Evolutionary conservation across 345 rosid species (phyloP), one percentile per base, ranked within the genome.

Genomic region (Camelina hispida): DNA sequence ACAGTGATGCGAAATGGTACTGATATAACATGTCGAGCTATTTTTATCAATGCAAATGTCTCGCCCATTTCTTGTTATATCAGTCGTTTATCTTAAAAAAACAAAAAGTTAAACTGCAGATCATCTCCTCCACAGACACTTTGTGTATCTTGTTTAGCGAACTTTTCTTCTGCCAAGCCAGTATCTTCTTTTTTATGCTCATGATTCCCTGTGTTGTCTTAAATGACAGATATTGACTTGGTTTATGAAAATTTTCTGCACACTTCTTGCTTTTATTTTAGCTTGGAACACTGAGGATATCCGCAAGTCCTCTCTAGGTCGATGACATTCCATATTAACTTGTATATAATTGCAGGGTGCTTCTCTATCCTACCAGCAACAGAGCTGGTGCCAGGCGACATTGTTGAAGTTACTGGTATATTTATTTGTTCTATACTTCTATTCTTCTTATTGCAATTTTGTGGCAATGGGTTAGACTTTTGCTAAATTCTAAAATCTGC

Each of bases 1-100:
- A 95, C 96, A 46, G 94, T 95, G 64, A 80, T 89, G 63, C 90
- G 99, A 78, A 92, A 91, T 89, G 99, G 99, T 93, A 90, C 79
- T 9, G 15, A 63, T 62, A 62, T 25, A 25, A 51, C 60, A 22
- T 52, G 11, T 50, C 4, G 12, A 38, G 73, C 10, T 12, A 66
- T 59, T 50, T 50, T 9, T 58, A 11, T 58, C 8, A 62, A 44
- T 40, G 20, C 69, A 52, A 52, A 12, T n/a, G 3, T n/a, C 12
- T 35, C 8, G 11, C 56, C 18, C 14, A 25, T 6, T 51, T 17
- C 23, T 75, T 61, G 25, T 14, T 44, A 16, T 59, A 40, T 52
- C 38, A 37, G 28, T 42, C 7, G 15, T 66, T 73, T 46, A 3
- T 54, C 44, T 53, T 69, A 69, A 16, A 44, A 23, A 35, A 16